Base-by-base conservation (phyloP, 306 rosid species). In the Gleditsia sinensis region DNA sequence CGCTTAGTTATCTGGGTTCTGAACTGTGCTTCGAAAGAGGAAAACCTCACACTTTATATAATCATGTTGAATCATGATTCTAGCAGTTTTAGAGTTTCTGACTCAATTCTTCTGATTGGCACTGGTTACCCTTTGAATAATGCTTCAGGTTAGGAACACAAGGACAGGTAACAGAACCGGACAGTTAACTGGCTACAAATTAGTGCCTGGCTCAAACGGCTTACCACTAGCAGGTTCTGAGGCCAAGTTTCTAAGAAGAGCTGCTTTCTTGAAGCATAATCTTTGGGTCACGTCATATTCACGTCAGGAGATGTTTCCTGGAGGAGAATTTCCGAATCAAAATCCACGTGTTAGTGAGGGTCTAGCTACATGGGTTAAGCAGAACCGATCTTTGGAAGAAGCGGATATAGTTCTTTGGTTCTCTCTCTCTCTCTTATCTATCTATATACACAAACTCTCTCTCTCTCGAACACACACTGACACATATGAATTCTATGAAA, bases 261-360 rank as follows among this genome's bases (percentile, higher is more conserved):
- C 93, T 78, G 85, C 98, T 72, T 93, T 93, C 89, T 84, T 93
- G 87, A 93, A 93, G 84, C 98, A 93, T 55, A 93, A 90, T 83
- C 89, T 93, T 67, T 93, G 98, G 98, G 97, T 90, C 56, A 90
- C 96, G 50, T 66, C 76, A 53, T 90, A 86, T 67, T 71, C 98
- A 24, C 89, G 77, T 4, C 84, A 80, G 81, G 95, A 93, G 73
- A 76, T 80, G 90, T 90, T 81, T 82, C 97, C 97, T 9, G 98
- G 98, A 67, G 97, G 97, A 73, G 93, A 93, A 78, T 93, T 93
- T 63, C 97, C 98, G 3, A 93, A 93, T 81, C 98, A 93, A 76
- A 93, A 93, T 83, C 96, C 98, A 21, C 90, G 91, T 5, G 90
- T 73, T 12, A 77, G 91, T 7, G 97, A 90, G 80, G 98, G 98